phyloP scores from a whole-genome alignment of 352 stramenopile species.

The Thalassiosira oceanica region DNA sequence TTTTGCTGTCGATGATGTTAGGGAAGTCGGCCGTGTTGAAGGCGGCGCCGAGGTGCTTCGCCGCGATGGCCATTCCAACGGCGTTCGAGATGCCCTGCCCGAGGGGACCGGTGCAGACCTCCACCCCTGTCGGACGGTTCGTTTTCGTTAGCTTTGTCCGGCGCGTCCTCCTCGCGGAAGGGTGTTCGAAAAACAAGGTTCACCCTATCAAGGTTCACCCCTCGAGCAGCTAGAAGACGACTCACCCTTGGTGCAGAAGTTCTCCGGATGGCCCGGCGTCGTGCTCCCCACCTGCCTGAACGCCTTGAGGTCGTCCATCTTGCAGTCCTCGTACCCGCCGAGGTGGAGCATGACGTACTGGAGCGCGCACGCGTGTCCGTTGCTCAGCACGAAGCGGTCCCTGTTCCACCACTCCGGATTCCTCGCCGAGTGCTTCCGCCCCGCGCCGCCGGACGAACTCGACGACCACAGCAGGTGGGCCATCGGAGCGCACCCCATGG shows the following conservation, averaged over 20 bases:
- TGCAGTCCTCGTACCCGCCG: constrained; percentile 88
- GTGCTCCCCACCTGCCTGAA: constrained; percentile 95
- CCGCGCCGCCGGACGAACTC: constrained; percentile 29
- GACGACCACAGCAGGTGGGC: constrained; percentile 95
- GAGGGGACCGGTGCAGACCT: constrained; percentile 96
- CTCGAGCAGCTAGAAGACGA: constrained; percentile 10
- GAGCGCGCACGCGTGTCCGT: constrained; percentile 97
- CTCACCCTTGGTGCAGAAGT: constrained; percentile 88
- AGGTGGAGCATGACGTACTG: constrained; percentile 99
- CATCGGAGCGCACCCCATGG: constrained; percentile 99
- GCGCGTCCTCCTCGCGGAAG: constrained; percentile 1
- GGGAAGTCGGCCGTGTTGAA: constrained; percentile 95
- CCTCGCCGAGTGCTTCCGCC: constrained; percentile 84
- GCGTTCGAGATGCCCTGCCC: constrained; percentile 97
- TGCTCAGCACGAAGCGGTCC: constrained; percentile 98
- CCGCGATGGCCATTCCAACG: constrained; percentile 95
- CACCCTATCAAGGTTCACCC: neutral
- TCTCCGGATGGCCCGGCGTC: constrained; percentile 97
- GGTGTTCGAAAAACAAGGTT: constrained; percentile 11
- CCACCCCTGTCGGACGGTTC: constrained; percentile 84
- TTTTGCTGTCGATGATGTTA: constrained; percentile 96
- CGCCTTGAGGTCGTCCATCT: constrained; percentile 94
- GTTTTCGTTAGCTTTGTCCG: no score
- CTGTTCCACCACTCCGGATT: constrained; percentile 90
- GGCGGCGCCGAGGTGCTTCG: constrained; percentile 94